A percentile compares a stretch with the other conserved stretches of the same genome.
Conservation (phyloP, 2,329 filamentous ascomycete genomes). For the Aspergillus tanneri region DNA sequence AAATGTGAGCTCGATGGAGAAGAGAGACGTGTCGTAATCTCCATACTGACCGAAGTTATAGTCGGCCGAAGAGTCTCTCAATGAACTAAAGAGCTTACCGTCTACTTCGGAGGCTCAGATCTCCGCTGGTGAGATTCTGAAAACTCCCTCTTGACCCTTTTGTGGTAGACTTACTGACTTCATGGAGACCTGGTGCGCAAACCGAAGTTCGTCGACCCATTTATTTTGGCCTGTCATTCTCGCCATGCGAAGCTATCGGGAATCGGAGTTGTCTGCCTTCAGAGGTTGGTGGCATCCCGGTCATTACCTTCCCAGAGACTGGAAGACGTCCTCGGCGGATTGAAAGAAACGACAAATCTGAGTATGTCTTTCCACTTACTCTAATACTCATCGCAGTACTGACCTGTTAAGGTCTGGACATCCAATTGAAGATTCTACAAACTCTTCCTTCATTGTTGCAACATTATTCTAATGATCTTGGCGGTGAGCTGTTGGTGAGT, state of each 20-base stretch:
- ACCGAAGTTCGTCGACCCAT: conserved; percentile 84
- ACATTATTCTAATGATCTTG: conserved; percentile 80
- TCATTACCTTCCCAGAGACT: conserved; percentile 77
- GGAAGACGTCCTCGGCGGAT: conserved; percentile 80
- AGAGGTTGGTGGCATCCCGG: conserved; percentile 78
- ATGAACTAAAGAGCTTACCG: conserved; percentile 77
- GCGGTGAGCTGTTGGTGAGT: conserved; percentile 75
- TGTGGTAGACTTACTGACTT: conserved; percentile 22
- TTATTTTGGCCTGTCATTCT: conserved; percentile 87
- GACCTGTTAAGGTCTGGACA: conserved; percentile 63
- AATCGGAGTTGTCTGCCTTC: conserved; percentile 83
- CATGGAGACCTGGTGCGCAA: conserved; percentile 74
- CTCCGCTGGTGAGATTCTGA: conserved; percentile 59
- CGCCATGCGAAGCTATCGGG: conserved; percentile 87
- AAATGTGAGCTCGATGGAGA: conserved; percentile 50
- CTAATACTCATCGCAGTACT: conserved; percentile 16
- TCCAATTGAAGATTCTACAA: conserved; percentile 94
- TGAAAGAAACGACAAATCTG: conserved; percentile 75
- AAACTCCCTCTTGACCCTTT: background rate
- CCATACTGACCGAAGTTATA: conserved; percentile 41
- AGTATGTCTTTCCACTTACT: conserved; percentile 51
- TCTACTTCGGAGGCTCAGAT: conserved; percentile 74
- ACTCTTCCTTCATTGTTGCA: conserved; percentile 85
- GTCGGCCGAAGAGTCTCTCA: conserved; percentile 91
- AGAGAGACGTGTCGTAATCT: conserved; percentile 15